phyloP scores from a whole-genome alignment of 2,329 filamentous ascomycete species.

The Colletotrichum falcatum region DNA sequence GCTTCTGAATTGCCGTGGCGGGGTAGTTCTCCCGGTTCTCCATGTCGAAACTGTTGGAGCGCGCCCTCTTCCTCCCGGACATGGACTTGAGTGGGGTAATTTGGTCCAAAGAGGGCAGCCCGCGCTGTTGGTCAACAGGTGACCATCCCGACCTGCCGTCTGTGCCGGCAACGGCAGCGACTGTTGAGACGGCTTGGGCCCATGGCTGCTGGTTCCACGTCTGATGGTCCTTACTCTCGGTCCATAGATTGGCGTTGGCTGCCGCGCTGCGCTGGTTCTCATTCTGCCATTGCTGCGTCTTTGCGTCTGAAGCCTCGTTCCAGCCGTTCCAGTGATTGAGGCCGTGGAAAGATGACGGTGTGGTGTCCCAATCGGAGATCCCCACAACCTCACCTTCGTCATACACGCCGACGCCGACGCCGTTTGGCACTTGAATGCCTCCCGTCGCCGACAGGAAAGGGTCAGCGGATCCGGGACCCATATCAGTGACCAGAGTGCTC shows the following conservation, averaged over 20 bases:
- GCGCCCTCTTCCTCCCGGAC: constrained; percentile 36
- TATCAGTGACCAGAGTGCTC: constrained; percentile 41
- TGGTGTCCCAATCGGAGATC: constrained; percentile 38
- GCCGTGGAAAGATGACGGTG: constrained; percentile 34
- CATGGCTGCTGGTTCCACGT: constrained; percentile 49
- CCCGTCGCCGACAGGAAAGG: constrained; percentile 41
- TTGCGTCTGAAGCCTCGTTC: constrained; percentile 37
- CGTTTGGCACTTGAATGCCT: constrained; percentile 41
- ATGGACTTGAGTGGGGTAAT: constrained; percentile 41
- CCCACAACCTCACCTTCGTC: constrained; percentile 39
- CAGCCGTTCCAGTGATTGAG: constrained; percentile 42
- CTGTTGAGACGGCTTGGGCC: constrained; percentile 50
- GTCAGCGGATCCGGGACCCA: constrained; percentile 34
- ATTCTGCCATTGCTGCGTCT: constrained; percentile 38
- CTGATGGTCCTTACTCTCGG: constrained; percentile 45
- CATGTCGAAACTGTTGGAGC: constrained; percentile 42
- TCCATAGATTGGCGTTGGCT: constrained; percentile 47
- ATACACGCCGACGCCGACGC: constrained; percentile 39
- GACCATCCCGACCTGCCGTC: constrained; percentile 41
- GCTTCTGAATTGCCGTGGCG: constrained; percentile 41
- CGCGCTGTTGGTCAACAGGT: constrained; percentile 36
- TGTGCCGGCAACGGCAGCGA: constrained; percentile 44
- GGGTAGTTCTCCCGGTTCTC: constrained; percentile 42
- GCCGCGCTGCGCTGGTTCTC: constrained; percentile 42
- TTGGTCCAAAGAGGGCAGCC: constrained; percentile 39